phyloP scores from a whole-genome alignment of 306 rosid genomes.

The Carpinus viminea region DNA sequence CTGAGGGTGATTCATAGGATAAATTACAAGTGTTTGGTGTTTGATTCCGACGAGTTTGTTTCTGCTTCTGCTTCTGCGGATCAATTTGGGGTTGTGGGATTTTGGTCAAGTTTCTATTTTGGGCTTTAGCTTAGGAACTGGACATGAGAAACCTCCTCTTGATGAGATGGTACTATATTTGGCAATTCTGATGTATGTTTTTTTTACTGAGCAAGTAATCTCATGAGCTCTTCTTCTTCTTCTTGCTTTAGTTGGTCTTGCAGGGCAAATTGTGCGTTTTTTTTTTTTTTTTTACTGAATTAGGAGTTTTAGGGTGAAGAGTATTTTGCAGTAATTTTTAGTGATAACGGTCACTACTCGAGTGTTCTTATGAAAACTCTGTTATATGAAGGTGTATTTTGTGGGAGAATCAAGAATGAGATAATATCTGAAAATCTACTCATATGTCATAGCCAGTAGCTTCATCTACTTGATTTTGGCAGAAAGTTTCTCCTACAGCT shows the following conservation, averaged over 20 bases:
- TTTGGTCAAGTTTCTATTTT: background rate
- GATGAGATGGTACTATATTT: conserved; percentile 17
- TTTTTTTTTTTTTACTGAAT: too few species aligned
- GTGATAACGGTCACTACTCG: too few species aligned
- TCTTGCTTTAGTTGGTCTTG: background rate
- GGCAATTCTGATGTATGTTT: conserved; percentile 17
- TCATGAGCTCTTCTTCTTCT: conserved; percentile 6
- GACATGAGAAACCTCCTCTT: conserved; percentile 14
- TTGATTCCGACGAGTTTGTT: conserved; percentile 18
- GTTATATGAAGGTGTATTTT: too few species aligned
- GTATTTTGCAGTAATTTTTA: too few species aligned
- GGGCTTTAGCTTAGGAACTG: conserved; percentile 6
- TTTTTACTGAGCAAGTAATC: conserved; percentile 19
- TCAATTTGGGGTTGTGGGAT: conserved; percentile 19
- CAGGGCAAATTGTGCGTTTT: too few species aligned
- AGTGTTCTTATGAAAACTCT: too few species aligned
- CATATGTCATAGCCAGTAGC: too few species aligned
- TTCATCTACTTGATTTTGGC: too few species aligned
- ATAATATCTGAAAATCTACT: too few species aligned
- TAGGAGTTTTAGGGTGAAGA: too few species aligned
- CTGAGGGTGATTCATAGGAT: conserved; percentile 30
- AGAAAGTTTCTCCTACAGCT: too few species aligned
- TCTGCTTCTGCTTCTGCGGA: background rate
- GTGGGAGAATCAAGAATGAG: too few species aligned
- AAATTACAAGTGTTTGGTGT: conserved; percentile 10